phyloP scores from a whole-genome alignment of 2,329 filamentous ascomycete genomes.

The Cytospora piceae region DNA sequence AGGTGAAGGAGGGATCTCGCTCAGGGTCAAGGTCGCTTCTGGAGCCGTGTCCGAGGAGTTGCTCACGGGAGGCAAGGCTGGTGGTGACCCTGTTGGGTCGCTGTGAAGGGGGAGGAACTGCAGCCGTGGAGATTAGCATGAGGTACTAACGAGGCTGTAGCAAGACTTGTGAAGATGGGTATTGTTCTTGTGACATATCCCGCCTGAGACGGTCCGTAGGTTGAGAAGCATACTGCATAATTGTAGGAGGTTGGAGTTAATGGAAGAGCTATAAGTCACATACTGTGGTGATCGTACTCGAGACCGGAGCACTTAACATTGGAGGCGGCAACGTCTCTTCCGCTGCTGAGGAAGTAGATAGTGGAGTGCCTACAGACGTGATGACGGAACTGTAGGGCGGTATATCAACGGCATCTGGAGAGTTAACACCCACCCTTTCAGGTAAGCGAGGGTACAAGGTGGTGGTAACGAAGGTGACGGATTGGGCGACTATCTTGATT shows the following conservation, averaged over 20 bases:
- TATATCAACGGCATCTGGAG: neutral
- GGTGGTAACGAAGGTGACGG: neutral
- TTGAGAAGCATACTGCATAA: neutral
- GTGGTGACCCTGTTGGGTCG: neutral
- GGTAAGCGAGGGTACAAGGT: neutral
- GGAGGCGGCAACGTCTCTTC: neutral
- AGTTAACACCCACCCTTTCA: neutral
- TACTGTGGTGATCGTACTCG: slow-evolving; percentile 17
- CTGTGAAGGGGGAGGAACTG: neutral
- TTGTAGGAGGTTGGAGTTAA: neutral
- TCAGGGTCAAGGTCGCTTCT: neutral
- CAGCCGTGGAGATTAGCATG: neutral
- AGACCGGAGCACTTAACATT: slow-evolving; percentile 8
- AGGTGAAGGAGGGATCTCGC: neutral
- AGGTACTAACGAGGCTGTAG: neutral
- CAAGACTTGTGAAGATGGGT: neutral
- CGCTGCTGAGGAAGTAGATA: neutral
- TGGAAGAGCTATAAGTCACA: neutral
- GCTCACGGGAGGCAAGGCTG: neutral
- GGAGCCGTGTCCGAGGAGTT: neutral
- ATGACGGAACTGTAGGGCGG: neutral
- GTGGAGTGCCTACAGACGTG: neutral
- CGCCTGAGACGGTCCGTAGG: neutral
- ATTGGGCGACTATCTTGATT: neutral
- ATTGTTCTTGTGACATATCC: neutral